These are phyloP conservation scores for Colletotrichum cereale DNA, from an alignment of 2,329 filamentous ascomycete genomes.

Conservation along the genomic window DNA sequence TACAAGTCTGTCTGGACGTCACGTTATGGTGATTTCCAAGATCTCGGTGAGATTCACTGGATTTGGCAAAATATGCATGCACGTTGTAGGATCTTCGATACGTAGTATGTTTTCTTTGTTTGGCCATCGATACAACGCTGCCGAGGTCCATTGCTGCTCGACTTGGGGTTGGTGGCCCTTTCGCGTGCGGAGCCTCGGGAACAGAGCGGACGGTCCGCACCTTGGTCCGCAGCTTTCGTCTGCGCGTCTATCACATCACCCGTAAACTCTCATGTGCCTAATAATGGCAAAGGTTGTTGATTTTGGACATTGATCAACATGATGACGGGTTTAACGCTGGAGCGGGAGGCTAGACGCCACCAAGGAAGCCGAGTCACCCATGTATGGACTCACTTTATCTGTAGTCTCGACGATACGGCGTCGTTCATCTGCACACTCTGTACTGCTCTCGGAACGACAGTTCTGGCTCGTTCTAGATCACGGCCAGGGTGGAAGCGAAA, in stretches of 20 bases:
- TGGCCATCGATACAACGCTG: conserved; percentile 10
- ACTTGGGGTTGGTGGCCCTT: not conserved
- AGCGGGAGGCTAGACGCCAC: conserved; percentile 2
- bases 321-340: not conserved
- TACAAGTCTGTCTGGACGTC: not conserved
- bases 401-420: not conserved
- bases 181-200: not conserved
- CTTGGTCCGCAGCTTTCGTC: not conserved
- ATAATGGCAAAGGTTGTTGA: not conserved
- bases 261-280: not conserved
- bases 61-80: not conserved
- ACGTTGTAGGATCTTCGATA: not conserved
- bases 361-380: not conserved
- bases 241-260: not conserved
- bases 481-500: no score
- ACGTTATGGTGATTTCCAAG: not conserved
- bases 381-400: no score
- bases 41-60: not conserved
- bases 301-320: conserved; percentile 1
- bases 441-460: conserved; percentile 5
- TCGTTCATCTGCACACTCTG: conserved; percentile 13
- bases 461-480: not conserved
- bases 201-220: not conserved
- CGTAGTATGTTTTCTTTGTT: not conserved
- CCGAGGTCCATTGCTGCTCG: not conserved